Conservation (phyloP, 108 stramenopile species). For the Stephanodiscus triporus region DNA sequence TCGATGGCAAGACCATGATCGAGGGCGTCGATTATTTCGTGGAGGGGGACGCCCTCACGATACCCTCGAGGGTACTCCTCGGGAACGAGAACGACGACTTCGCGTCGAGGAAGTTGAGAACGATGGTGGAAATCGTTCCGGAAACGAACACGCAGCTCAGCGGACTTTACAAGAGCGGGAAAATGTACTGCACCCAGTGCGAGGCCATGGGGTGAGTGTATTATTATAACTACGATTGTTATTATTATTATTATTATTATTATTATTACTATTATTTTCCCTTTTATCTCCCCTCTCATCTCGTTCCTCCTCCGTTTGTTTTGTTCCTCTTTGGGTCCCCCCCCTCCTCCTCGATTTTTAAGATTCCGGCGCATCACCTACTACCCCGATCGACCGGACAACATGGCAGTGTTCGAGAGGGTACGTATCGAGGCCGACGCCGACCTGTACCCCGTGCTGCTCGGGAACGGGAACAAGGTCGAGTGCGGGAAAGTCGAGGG, state of each 20-base stretch:
- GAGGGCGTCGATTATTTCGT: slow-evolving; percentile 63
- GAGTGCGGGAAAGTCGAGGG: slow-evolving; percentile 56
- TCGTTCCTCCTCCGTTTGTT: no score
- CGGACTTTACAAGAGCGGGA: slow-evolving; percentile 90
- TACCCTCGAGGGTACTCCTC: slow-evolving; percentile 18
- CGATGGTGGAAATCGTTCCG: slow-evolving; percentile 75
- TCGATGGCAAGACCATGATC: slow-evolving; percentile 69
- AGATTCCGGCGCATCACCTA: slow-evolving; percentile 90
- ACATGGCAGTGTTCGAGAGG: slow-evolving; percentile 87
- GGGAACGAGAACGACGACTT: slow-evolving; percentile 13
- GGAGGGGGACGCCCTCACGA: slow-evolving; percentile 54
- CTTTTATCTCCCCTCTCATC: no score
- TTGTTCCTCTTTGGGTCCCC: no score
- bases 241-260: no score
- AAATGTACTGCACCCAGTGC: slow-evolving; percentile 95
- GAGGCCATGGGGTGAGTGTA: slow-evolving; percentile 76
- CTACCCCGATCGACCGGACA: slow-evolving; percentile 95
- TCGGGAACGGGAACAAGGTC: slow-evolving; percentile 93
- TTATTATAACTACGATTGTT: no score
- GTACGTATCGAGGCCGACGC: slow-evolving; percentile 84
- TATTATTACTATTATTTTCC: no score
- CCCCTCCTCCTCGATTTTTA: neutral
- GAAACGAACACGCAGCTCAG: slow-evolving; percentile 90
- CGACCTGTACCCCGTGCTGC: slow-evolving; percentile 79
- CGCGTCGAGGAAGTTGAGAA: slow-evolving; percentile 43